phyloP scores from a whole-genome alignment of 345 rosid genomes.

The Orychophragmus violaceus region DNA sequence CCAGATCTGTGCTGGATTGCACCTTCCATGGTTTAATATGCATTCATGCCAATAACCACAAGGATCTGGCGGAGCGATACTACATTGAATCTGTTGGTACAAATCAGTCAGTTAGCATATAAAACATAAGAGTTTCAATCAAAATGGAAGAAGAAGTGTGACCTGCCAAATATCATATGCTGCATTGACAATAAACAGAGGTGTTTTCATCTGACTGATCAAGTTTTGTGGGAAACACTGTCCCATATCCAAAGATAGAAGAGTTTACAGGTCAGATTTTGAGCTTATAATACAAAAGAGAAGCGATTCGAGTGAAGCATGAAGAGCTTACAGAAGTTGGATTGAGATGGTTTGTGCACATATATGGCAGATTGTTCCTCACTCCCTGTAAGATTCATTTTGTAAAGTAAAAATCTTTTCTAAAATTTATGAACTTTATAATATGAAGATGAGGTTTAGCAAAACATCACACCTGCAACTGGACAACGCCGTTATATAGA shows the following conservation, averaged over 20 bases:
- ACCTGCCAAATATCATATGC: conserved; percentile 99
- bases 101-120: not conserved
- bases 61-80: no score
- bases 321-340: conserved; percentile 61
- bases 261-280: not conserved
- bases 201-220: conserved; percentile 61
- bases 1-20: no score
- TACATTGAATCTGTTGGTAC: no score
- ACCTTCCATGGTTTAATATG: no score
- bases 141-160: not conserved
- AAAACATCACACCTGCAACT: conserved; percentile 55
- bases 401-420: not conserved
- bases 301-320: not conserved
- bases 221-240: conserved; percentile 95
- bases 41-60: no score
- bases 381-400: conserved; percentile 43
- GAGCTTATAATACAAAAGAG: not conserved
- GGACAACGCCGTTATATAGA: conserved; percentile 62
- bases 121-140: no score
- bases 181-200: conserved; percentile 76
- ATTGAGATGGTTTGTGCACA: conserved; percentile 68
- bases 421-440: not conserved
- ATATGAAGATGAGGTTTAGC: not conserved
- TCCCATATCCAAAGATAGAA: not conserved
- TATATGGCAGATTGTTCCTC: conserved; percentile 49